phyloP scores from a whole-genome alignment of 768 basidiomycete genomes.

The Porphyrellus cyaneotinctus region DNA sequence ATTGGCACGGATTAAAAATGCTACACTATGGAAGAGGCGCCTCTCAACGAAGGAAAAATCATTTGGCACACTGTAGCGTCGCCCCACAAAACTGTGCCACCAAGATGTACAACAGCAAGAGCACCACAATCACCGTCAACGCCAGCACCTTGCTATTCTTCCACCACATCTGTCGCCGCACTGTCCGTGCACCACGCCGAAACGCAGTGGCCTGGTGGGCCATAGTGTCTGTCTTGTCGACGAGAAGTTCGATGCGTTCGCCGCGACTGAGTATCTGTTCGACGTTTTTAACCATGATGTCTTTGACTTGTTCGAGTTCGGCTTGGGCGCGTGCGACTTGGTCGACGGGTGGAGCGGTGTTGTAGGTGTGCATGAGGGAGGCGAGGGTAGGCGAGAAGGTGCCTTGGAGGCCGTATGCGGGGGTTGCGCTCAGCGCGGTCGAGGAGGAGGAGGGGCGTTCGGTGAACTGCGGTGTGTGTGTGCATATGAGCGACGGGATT shows the following conservation, averaged over 20 bases:
- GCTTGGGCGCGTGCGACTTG: constrained; percentile 86
- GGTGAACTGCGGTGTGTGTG: constrained; percentile 43
- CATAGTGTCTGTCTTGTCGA: constrained; percentile 97
- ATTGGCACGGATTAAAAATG: no score
- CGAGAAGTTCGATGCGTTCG: constrained; percentile 91
- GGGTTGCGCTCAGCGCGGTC: constrained; percentile 40
- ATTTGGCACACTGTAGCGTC: constrained; percentile 57
- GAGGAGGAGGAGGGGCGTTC: constrained; percentile 64
- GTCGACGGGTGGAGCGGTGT: constrained; percentile 82
- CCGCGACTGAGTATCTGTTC: constrained; percentile 93
- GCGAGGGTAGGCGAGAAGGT: constrained; percentile 67
- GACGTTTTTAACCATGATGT: constrained; percentile 98
- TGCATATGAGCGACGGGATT: neutral
- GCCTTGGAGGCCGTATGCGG: constrained; percentile 66
- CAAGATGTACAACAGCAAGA: constrained; percentile 77
- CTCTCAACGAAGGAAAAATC: no score
- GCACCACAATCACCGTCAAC: constrained; percentile 63
- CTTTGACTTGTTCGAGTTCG: constrained; percentile 87
- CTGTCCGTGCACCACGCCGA: constrained; percentile 79
- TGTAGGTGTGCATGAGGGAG: constrained; percentile 81
- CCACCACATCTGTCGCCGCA: constrained; percentile 88
- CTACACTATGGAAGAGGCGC: no score
- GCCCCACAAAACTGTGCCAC: constrained; percentile 89
- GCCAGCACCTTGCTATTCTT: constrained; percentile 67
- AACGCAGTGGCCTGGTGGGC: constrained; percentile 93